A percentile compares a stretch with the other conserved stretches of the same genome.
Conservation (phyloP, 805 yeast genomes). For the Wickerhamiella sergipiensis region DNA sequence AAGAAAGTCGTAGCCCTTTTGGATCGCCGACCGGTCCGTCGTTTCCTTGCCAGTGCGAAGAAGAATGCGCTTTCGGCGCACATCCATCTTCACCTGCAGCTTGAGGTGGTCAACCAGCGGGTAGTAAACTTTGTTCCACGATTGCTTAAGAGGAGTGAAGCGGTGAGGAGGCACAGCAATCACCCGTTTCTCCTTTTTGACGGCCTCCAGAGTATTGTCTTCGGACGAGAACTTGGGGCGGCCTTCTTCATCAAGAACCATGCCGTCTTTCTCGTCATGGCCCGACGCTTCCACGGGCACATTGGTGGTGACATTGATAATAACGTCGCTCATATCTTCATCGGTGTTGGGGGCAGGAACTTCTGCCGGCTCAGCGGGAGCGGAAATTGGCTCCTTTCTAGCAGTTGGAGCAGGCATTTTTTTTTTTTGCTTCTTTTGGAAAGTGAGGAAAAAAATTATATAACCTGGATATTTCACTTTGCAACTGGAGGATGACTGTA, state of each 20-base stretch:
- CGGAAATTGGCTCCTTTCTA: slow-evolving; percentile 15
- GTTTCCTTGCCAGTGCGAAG: slow-evolving; percentile 71
- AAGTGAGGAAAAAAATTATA: not conserved
- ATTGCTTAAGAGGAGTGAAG: slow-evolving; percentile 79
- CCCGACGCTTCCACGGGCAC: slow-evolving; percentile 15
- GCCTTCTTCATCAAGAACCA: slow-evolving; percentile 74
- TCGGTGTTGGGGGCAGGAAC: slow-evolving; percentile 1
- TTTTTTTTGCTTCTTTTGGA: not conserved
- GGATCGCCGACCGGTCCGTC: slow-evolving; percentile 85
- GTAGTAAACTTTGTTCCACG: slow-evolving; percentile 90
- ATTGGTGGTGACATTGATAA: slow-evolving; percentile 34
- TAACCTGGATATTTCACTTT: not conserved
- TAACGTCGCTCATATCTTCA: slow-evolving; percentile 27
- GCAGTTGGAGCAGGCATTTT: slow-evolving; percentile 28
- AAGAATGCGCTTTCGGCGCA: slow-evolving; percentile 68
- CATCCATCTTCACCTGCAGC: slow-evolving; percentile 90
- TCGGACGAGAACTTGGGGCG: slow-evolving; percentile 79
- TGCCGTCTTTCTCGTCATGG: slow-evolving; percentile 17
- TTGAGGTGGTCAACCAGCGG: slow-evolving; percentile 92
- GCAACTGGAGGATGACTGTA: not conserved
- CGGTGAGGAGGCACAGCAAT: slow-evolving; percentile 95
- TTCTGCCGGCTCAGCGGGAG: slow-evolving; percentile 8
- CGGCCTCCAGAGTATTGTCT: slow-evolving; percentile 43
- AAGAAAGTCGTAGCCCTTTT: slow-evolving; percentile 94
- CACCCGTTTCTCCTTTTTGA: slow-evolving; percentile 75